Conservation (phyloP, 345 rosid genomes). For the Eucalyptus regnans region DNA sequence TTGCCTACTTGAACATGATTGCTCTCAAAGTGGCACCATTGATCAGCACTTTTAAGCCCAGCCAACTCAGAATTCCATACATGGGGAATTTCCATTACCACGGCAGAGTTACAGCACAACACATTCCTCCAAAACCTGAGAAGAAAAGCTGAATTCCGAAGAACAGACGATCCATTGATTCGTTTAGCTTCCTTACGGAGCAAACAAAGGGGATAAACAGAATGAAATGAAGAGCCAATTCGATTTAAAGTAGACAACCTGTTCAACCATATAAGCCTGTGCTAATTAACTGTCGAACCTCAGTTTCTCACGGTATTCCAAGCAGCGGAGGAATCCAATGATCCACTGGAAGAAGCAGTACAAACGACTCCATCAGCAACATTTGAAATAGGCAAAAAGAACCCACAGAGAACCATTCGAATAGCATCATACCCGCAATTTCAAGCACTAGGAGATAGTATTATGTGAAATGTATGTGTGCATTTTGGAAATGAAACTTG, state of each 20-base stretch:
- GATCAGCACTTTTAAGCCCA: neutral
- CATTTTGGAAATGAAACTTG: neutral
- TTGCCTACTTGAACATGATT: neutral
- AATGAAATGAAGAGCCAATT: neutral
- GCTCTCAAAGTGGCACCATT: neutral
- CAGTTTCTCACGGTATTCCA: neutral
- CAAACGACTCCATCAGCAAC: neutral
- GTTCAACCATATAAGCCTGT: neutral
- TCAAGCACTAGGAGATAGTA: neutral
- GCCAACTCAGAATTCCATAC: neutral
- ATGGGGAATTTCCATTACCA: neutral
- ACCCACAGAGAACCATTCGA: neutral
- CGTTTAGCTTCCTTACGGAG: neutral
- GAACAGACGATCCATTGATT: neutral
- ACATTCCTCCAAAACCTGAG: neutral
- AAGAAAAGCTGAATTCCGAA: neutral
- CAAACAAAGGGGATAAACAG: neutral
- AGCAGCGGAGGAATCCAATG: neutral
- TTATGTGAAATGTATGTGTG: neutral
- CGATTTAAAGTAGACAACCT: neutral
- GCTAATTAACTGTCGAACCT: neutral
- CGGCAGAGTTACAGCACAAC: neutral
- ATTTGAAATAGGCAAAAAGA: neutral
- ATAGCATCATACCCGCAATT: neutral
- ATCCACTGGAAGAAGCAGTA: neutral